phyloP scores from a whole-genome alignment of 805 yeast genomes.

The Kluyveromyces lactis region DNA sequence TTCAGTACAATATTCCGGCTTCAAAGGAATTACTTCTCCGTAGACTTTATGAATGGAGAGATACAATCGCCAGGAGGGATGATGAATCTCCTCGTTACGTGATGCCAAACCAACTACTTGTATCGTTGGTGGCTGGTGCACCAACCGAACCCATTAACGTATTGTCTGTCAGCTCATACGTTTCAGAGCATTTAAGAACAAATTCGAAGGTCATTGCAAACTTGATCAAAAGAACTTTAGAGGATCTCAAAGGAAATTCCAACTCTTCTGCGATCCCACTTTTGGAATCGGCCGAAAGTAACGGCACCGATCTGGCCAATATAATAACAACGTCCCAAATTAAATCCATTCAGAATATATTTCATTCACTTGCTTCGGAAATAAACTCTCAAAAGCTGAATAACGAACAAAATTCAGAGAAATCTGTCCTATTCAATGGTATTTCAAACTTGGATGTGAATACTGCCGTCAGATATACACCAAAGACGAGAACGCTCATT shows the following conservation, averaged over 20 bases:
- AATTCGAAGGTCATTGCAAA: constrained; percentile 50
- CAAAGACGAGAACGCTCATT: not conserved
- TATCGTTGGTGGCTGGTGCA: constrained; percentile 45
- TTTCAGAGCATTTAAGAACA: constrained; percentile 49
- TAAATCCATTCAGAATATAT: constrained; percentile 10
- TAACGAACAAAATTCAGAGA: not conserved
- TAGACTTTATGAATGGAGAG: constrained; percentile 77
- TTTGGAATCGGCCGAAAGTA: not conserved
- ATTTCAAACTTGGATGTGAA: not conserved
- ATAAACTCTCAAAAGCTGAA: not conserved
- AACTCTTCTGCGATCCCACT: not conserved
- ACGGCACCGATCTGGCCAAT: constrained; percentile 3
- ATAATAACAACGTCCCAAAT: constrained; percentile 14
- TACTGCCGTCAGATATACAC: not conserved
- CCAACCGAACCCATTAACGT: constrained; percentile 57
- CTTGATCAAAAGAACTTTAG: constrained; percentile 40
- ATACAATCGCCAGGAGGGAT: constrained; percentile 54
- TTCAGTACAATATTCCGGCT: constrained; percentile 54
- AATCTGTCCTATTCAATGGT: not conserved
- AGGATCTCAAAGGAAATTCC: constrained; percentile 10
- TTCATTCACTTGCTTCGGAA: constrained; percentile 6
- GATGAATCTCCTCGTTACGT: constrained; percentile 83
- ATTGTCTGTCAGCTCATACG: constrained; percentile 36
- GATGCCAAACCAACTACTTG: constrained; percentile 73
- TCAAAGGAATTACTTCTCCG: constrained; percentile 48